Evolutionary conservation across 177 flowering plant species (phyloP).

Genomic region (Vitis hybrid): DNA sequence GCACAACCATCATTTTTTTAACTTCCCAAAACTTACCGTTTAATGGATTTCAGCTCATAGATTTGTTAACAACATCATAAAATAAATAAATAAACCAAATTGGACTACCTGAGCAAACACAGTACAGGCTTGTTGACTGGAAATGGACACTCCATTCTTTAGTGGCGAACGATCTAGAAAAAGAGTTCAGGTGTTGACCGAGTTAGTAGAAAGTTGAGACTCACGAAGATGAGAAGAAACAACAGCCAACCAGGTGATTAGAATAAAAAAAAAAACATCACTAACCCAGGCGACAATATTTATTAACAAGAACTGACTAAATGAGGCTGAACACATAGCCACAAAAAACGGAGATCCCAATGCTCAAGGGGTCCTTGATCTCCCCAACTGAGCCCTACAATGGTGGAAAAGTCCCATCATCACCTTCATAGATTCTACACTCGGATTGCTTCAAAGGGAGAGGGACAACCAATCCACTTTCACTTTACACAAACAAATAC

Average conservation of each 20-base stretch:
- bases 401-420: neutral
- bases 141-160: constrained; percentile 1
- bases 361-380: constrained; percentile 3
- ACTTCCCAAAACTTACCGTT: constrained; percentile 20
- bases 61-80: neutral
- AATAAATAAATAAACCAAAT: neutral
- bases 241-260: constrained; percentile 1
- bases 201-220: constrained; percentile 9
- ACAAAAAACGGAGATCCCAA: constrained; percentile 18
- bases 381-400: constrained; percentile 6
- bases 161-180: neutral
- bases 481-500: neutral
- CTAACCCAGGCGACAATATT: neutral
- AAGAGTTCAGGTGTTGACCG: constrained; percentile 14
- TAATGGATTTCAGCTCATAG: constrained; percentile 2
- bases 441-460: constrained; percentile 8
- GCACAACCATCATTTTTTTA: constrained; percentile 15
- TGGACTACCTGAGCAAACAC: neutral
- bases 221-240: neutral
- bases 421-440: neutral
- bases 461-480: neutral
- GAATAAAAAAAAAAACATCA: neutral
- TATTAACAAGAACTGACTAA: neutral
- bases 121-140: constrained; percentile 5
- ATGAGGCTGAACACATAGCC: constrained; percentile 7